Base-by-base conservation (phyloP, 306 rosid species). In the Medicago ruthenica region DNA sequence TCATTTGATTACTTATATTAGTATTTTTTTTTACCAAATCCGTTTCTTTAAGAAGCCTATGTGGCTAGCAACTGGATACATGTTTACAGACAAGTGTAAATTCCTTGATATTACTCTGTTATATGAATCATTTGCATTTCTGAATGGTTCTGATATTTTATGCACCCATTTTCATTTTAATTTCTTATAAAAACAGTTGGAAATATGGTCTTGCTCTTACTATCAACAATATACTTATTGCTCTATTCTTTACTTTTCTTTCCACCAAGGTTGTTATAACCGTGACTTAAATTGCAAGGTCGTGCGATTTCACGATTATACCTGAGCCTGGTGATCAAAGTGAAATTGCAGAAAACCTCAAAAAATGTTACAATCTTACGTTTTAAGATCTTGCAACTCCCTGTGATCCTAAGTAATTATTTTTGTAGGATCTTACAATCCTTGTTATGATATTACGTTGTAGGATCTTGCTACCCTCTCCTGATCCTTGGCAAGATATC, bases 1-100 rank as follows among this genome's bases (percentile, higher is more conserved):
- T 86, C 60, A 27, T 71, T 76, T 67, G 40, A 51, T 71, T 24
- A 73, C 39, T 41, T 54, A 5, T 42, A 18, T 70, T 31, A 37
- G 6, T 22, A 15, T 37, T 17, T 42, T 66, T 62, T 62, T 0
- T 70, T 62, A 55, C 75, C 34, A 0, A 15, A 20, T 45, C 64
- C 36, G 6, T 70, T 20, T 48, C 58, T 40, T 39, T 76, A 16
- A 17, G 61, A 69, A 44, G 60, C 71, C 48, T 55, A 24, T 54
- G 16, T 12, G 21, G 63, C 50, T 71, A 16, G 74, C 21, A 5
- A 53, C 74, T 51, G 44, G 22, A 53, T 67, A 27, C 58, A 60
- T 77, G 71, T 27, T 54, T 57, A 22, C 6, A 22, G 47, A 24
- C 58, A 59, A 24, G 54, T 68, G 50, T 74, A n/a, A 41, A 53